These are phyloP conservation scores for Spathaspora passalidarum DNA, from an alignment of 805 yeast species.

Conservation along the genomic window DNA sequence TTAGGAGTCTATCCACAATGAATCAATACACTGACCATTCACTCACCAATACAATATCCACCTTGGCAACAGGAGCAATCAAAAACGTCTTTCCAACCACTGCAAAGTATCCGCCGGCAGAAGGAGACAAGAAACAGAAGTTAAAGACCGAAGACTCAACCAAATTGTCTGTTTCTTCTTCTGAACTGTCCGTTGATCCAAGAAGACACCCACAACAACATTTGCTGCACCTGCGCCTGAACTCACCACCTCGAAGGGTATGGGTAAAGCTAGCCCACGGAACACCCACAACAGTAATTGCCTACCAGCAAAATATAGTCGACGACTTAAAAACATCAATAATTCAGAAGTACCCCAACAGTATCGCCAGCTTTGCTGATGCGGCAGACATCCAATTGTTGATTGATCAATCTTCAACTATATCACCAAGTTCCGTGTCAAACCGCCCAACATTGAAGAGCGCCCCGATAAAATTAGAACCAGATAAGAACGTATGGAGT, in stretches of 20 bases:
- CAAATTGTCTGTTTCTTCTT: neutral
- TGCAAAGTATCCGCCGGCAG: neutral
- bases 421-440: slow-evolving; percentile 1
- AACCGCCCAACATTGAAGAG: slow-evolving; percentile 10
- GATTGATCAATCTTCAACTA: neutral
- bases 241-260: slow-evolving; percentile 32
- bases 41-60: too few relatives aligned
- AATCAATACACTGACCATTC: too few relatives aligned
- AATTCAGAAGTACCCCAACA: slow-evolving; percentile 62
- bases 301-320: slow-evolving; percentile 60
- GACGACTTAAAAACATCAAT: slow-evolving; percentile 79
- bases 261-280: slow-evolving; percentile 54
- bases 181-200: neutral
- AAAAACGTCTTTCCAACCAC: too few relatives aligned
- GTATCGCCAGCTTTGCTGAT: slow-evolving; percentile 58
- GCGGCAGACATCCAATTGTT: slow-evolving; percentile 54
- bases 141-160: neutral
- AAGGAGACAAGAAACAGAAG: neutral
- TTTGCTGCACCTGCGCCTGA: slow-evolving; percentile 6
- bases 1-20: too few relatives aligned
- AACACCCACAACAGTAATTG: slow-evolving; percentile 67
- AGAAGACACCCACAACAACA: neutral
- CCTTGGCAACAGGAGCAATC: neutral
- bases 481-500: slow-evolving; percentile 60
- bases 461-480: slow-evolving; percentile 37